These are phyloP conservation scores for Avena sativa DNA, from an alignment of 176 grass and related monocot species.

Conservation along the genomic window DNA sequence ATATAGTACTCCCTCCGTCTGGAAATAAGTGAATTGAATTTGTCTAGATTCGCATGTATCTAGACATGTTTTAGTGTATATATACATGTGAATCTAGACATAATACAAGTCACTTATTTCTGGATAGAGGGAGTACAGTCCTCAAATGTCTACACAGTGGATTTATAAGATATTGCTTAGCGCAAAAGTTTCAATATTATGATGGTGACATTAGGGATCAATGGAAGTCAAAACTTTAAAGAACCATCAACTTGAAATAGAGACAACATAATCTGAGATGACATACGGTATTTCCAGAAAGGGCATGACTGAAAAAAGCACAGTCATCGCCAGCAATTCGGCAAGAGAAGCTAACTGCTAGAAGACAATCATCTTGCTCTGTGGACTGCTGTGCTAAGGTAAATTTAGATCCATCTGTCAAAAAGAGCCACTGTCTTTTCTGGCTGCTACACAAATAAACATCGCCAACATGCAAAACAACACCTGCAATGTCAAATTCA, in stretches of 20 bases:
- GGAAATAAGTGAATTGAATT: no score
- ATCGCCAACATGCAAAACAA: slow-evolving; percentile 78
- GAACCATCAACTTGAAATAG: slow-evolving; percentile 27
- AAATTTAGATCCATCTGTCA: slow-evolving; percentile 75
- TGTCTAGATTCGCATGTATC: no score
- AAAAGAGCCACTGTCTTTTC: slow-evolving; percentile 93
- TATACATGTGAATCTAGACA: no score
- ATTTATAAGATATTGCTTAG: slow-evolving; percentile 5
- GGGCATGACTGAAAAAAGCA: slow-evolving; percentile 63
- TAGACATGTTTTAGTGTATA: no score
- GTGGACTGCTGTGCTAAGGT: slow-evolving; percentile 43
- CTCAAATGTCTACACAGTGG: slow-evolving; percentile 4
- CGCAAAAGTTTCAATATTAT: slow-evolving; percentile 28
- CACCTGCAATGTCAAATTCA: slow-evolving; percentile 89
- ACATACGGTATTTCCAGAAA: slow-evolving; percentile 80
- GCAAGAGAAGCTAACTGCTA: slow-evolving; percentile 77
- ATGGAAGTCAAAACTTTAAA: slow-evolving; percentile 13
- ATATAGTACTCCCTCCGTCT: neutral
- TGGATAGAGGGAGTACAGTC: neutral
- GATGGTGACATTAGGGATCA: neutral
- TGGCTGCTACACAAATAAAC: slow-evolving; percentile 66
- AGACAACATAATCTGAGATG: neutral
- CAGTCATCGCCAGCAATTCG: slow-evolving; percentile 53
- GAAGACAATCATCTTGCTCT: slow-evolving; percentile 63
- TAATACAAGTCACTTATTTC: no score